Evolutionary conservation across 352 stramenopile species (phyloP).

Genomic region (Aphanomyces invadans): DNA sequence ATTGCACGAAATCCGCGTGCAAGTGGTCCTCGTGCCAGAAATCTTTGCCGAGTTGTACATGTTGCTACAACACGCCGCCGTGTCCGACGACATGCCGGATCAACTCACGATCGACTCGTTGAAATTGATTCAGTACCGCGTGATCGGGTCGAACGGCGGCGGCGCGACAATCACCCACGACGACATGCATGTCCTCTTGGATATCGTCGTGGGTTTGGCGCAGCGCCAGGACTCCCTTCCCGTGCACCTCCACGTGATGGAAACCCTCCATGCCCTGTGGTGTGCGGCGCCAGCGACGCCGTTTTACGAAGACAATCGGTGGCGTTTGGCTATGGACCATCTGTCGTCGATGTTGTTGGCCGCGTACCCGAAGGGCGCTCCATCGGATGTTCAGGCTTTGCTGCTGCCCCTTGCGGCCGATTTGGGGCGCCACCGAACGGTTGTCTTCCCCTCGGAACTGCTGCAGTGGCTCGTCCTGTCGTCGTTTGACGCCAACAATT

Average conservation of each 20-base stretch:
- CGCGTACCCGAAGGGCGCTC: neutral
- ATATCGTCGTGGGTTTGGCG: neutral
- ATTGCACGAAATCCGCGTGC: neutral
- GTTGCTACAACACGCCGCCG: neutral
- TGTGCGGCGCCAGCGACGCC: no score
- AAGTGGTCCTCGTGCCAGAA: neutral
- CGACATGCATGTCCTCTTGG: neutral
- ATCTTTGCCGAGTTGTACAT: conserved; percentile 1
- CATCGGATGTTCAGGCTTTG: neutral
- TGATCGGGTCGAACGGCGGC: neutral
- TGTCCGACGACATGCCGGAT: no score
- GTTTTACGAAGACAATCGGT: neutral
- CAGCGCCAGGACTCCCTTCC: neutral
- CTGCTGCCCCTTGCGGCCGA: conserved; percentile 5
- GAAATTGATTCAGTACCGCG: conserved; percentile 8
- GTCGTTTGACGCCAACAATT: conserved; percentile 3
- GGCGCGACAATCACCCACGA: neutral
- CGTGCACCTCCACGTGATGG: neutral
- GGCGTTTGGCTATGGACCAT: neutral
- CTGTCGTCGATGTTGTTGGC: neutral
- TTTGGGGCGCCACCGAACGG: neutral
- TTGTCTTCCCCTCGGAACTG: neutral
- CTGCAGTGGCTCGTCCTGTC: conserved; percentile 21
- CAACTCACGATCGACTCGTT: neutral
- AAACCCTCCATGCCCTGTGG: conserved; percentile 1